Evolutionary conservation across 1,284 basidiomycete genomes (phyloP).

Genomic region (Pisolithus thermaeus): DNA sequence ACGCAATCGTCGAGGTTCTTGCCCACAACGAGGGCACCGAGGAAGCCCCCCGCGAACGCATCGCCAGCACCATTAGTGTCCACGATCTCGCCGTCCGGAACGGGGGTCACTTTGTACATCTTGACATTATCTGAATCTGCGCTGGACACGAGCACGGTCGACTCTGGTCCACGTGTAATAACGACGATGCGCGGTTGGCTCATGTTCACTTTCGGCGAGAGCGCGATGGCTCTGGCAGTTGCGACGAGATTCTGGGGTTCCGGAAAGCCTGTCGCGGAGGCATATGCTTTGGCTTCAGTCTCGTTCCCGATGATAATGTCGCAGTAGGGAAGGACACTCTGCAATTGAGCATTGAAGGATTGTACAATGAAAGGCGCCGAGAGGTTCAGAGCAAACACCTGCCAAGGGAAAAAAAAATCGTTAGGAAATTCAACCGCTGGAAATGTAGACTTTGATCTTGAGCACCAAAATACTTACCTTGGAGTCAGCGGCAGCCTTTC

Average conservation of each 20-base stretch:
- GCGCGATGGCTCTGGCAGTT: slow-evolving; percentile 72
- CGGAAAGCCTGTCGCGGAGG: slow-evolving; percentile 55
- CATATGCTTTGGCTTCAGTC: slow-evolving; percentile 88
- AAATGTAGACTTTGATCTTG: slow-evolving; percentile 3
- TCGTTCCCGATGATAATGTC: slow-evolving; percentile 95
- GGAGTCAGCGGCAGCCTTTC: slow-evolving; percentile 70
- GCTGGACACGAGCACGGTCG: slow-evolving; percentile 78
- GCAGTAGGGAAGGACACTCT: slow-evolving; percentile 74
- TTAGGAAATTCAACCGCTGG: slow-evolving; percentile 1
- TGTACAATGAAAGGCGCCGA: slow-evolving; percentile 97
- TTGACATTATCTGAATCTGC: slow-evolving; percentile 48
- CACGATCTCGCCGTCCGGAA: slow-evolving; percentile 72
- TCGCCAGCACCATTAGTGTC: slow-evolving; percentile 99
- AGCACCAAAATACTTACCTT: slow-evolving; percentile 52
- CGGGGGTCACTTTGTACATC: slow-evolving; percentile 58
- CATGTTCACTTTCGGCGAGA: slow-evolving; percentile 63
- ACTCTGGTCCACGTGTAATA: slow-evolving; percentile 86
- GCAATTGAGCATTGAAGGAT: slow-evolving; percentile 85
- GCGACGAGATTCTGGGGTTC: slow-evolving; percentile 58
- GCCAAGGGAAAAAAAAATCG: background rate
- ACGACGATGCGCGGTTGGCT: slow-evolving; percentile 78
- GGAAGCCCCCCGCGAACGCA: slow-evolving; percentile 96
- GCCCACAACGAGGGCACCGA: slow-evolving; percentile 81
- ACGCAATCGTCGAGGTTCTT: slow-evolving; percentile 79
- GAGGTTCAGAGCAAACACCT: slow-evolving; percentile 90